Conservation (phyloP, 257 asterid genomes). For the Scutellaria baicalensis region DNA sequence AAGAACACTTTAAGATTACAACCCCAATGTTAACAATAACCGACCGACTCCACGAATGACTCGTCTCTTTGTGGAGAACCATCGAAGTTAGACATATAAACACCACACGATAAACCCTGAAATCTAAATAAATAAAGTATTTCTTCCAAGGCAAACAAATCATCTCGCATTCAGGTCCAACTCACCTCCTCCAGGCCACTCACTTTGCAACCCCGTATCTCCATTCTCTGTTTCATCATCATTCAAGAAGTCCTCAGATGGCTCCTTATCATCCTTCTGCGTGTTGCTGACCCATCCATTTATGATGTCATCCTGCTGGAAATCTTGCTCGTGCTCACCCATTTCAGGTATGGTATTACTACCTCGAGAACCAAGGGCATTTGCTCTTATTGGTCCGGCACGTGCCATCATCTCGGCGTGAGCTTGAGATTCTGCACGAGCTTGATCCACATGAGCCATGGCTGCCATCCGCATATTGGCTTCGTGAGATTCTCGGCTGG, state of each 20-base stretch:
- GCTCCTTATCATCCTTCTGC: conserved; percentile 87
- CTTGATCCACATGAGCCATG: conserved; percentile 56
- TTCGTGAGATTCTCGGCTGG: conserved; percentile 55
- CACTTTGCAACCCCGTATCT: conserved; percentile 30
- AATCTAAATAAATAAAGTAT: neutral
- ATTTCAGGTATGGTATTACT: conserved; percentile 38
- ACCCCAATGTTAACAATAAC: neutral
- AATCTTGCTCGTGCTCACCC: conserved; percentile 58
- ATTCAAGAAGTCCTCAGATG: conserved; percentile 90
- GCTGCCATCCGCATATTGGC: conserved; percentile 79
- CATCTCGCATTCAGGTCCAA: conserved; percentile 45
- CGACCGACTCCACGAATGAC: neutral
- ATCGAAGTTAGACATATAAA: neutral
- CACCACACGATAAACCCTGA: neutral
- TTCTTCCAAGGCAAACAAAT: neutral
- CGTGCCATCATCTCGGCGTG: conserved; percentile 83
- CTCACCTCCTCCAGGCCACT: conserved; percentile 44
- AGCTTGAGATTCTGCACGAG: conserved; percentile 71
- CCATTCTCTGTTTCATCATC: conserved; percentile 67
- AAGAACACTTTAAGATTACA: neutral
- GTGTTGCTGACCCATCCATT: conserved; percentile 73
- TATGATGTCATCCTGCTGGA: conserved; percentile 52
- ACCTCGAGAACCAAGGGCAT: conserved; percentile 61
- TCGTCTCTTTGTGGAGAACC: neutral
- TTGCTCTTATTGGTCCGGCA: conserved; percentile 55